Evolutionary conservation across 169 alveolate genomes (phyloP).

Genomic region (Toxoplasma gondii): DNA sequence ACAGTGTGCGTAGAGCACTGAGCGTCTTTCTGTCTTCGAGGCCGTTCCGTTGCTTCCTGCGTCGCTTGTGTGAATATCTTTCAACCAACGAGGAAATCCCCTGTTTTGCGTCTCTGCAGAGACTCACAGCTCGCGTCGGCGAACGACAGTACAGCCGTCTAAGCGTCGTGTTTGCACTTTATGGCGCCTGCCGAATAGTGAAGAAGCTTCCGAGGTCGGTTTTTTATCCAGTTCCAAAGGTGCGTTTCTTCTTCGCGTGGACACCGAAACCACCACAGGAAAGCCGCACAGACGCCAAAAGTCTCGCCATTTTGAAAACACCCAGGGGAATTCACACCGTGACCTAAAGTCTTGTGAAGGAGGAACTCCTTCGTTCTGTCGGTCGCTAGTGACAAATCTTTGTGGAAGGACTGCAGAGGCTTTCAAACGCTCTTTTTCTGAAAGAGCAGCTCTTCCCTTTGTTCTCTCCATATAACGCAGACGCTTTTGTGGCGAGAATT

Average conservation of each 20-base stretch:
- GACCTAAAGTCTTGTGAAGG: neutral
- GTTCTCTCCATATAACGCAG: no score
- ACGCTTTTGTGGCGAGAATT: no score
- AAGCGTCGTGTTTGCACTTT: constrained; percentile 57
- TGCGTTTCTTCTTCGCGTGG: constrained; percentile 9
- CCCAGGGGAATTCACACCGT: neutral
- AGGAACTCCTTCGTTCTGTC: neutral
- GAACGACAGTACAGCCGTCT: neutral
- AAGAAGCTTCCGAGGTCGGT: constrained; percentile 81
- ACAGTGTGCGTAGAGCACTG: no score
- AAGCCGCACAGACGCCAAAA: neutral
- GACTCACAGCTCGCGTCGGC: neutral
- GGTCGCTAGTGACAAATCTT: neutral
- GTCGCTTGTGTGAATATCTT: no score
- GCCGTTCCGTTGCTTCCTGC: no score
- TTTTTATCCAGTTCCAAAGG: constrained; percentile 84
- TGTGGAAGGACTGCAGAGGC: neutral
- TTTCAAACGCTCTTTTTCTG: no score
- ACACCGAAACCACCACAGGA: neutral
- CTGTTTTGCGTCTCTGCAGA: neutral
- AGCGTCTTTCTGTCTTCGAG: no score
- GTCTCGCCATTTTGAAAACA: neutral
- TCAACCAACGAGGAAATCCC: no score
- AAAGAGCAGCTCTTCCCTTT: neutral
- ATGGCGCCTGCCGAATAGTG: constrained; percentile 73